phyloP scores from a whole-genome alignment of 140 eudicot species.

The Erigeron philadelphicus region DNA sequence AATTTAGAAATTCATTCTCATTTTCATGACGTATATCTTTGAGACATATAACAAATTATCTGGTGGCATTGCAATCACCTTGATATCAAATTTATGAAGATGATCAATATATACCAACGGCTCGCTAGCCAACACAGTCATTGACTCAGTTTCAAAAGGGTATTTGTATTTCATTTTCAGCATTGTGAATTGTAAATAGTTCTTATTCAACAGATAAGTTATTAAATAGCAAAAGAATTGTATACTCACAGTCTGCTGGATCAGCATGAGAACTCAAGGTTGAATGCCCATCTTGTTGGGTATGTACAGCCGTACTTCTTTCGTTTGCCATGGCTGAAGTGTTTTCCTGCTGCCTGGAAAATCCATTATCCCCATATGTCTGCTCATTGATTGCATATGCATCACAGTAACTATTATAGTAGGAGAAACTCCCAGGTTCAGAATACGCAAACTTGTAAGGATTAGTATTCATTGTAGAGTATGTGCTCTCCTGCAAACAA shows the following conservation, averaged over 20 bases:
- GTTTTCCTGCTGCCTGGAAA: conserved; percentile 40
- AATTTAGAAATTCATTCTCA: background rate
- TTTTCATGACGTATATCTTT: background rate
- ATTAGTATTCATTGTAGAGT: conserved; percentile 54
- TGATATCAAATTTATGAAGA: background rate
- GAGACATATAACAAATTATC: background rate
- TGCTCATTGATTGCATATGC: conserved; percentile 49
- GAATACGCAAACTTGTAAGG: conserved; percentile 64
- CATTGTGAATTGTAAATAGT: background rate
- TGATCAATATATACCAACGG: background rate
- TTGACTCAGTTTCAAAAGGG: background rate
- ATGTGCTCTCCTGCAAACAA: conserved; percentile 58
- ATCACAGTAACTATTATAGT: conserved; percentile 55
- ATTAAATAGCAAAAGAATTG: conserved; percentile 1
- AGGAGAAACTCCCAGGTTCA: conserved; percentile 68
- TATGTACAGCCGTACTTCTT: conserved; percentile 40
- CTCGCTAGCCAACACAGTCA: background rate
- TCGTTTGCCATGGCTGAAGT: conserved; percentile 40
- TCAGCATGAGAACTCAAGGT: conserved; percentile 31
- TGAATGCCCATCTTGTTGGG: conserved; percentile 46
- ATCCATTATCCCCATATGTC: conserved; percentile 35
- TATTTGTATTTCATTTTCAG: background rate
- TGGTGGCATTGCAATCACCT: background rate
- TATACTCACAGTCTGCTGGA: conserved; percentile 55
- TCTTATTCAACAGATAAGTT: background rate